phyloP scores from a whole-genome alignment of 441 rosid species.

The Corymbia calophylla region DNA sequence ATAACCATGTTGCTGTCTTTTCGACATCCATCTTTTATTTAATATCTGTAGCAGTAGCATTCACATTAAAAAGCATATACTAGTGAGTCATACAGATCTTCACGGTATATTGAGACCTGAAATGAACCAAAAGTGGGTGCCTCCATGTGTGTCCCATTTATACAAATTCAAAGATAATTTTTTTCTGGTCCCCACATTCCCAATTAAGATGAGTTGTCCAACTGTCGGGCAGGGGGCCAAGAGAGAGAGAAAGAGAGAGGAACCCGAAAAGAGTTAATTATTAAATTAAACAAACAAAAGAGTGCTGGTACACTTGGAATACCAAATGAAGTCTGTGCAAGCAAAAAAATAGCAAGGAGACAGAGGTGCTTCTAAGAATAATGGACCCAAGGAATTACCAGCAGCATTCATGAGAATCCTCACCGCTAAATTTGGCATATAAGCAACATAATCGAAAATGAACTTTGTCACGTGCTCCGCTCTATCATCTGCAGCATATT shows the following conservation, averaged over 20 bases:
- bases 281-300: neutral
- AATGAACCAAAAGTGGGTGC: neutral
- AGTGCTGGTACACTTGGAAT: neutral
- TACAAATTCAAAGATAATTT: neutral
- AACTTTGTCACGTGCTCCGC: slow-evolving; percentile 40
- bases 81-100: neutral
- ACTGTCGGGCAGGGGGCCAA: neutral
- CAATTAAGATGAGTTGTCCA: neutral
- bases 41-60: neutral
- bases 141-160: neutral
- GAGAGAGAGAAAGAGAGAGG: neutral
- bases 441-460: slow-evolving; percentile 46
- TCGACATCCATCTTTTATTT: neutral
- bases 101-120: neutral
- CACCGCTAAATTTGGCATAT: slow-evolving; percentile 70
- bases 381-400: slow-evolving; percentile 27
- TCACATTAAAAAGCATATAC: neutral
- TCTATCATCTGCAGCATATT: slow-evolving; percentile 36
- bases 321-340: neutral
- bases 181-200: neutral
- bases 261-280: neutral
- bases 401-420: slow-evolving; percentile 48
- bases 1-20: neutral
- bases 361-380: slow-evolving; percentile 15
- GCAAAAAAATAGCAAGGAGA: slow-evolving; percentile 13